Evolutionary conservation across 495 filamentous ascomycete genomes (phyloP).

Genomic region (Podospora appendiculata): DNA sequence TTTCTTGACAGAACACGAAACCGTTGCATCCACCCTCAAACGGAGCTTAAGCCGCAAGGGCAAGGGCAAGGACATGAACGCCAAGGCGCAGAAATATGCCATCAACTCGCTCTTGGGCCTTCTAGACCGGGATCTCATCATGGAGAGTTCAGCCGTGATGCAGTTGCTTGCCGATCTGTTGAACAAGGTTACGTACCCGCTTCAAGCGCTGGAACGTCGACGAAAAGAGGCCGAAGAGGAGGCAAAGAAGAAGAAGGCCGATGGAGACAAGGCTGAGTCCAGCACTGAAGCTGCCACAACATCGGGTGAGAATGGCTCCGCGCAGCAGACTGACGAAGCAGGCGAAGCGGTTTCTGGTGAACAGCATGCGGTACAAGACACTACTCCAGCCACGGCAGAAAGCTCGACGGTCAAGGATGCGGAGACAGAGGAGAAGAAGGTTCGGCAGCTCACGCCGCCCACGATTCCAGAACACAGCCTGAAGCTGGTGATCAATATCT

Average conservation of each 20-base stretch:
- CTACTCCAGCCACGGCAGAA: slow-evolving; percentile 23
- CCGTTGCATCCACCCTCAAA: slow-evolving; percentile 60
- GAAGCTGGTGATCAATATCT: slow-evolving; percentile 87
- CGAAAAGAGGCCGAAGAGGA: slow-evolving; percentile 63
- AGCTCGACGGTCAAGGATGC: slow-evolving; percentile 42
- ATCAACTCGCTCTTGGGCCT: slow-evolving; percentile 84
- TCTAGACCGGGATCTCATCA: slow-evolving; percentile 83
- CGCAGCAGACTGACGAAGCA: slow-evolving; percentile 14
- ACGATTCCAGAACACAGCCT: slow-evolving; percentile 85
- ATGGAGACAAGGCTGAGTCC: slow-evolving; percentile 20
- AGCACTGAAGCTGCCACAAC: slow-evolving; percentile 13
- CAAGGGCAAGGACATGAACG: slow-evolving; percentile 67
- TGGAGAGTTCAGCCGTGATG: slow-evolving; percentile 93
- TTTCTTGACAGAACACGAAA: slow-evolving; percentile 94
- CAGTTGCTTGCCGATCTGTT: slow-evolving; percentile 82
- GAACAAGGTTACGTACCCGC: slow-evolving; percentile 78
- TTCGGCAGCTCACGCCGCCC: slow-evolving; percentile 67
- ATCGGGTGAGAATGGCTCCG: slow-evolving; percentile 15
- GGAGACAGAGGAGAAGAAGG: slow-evolving; percentile 60
- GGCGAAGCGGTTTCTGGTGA: slow-evolving; percentile 7
- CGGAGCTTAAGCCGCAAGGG: slow-evolving; percentile 70
- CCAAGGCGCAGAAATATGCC: slow-evolving; percentile 77
- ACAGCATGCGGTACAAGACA: slow-evolving; percentile 21
- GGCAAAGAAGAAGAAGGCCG: slow-evolving; percentile 46
- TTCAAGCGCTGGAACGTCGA: slow-evolving; percentile 73